Conservation (phyloP, 2,329 filamentous ascomycete genomes). For the Xylariomycetidae sp. region DNA sequence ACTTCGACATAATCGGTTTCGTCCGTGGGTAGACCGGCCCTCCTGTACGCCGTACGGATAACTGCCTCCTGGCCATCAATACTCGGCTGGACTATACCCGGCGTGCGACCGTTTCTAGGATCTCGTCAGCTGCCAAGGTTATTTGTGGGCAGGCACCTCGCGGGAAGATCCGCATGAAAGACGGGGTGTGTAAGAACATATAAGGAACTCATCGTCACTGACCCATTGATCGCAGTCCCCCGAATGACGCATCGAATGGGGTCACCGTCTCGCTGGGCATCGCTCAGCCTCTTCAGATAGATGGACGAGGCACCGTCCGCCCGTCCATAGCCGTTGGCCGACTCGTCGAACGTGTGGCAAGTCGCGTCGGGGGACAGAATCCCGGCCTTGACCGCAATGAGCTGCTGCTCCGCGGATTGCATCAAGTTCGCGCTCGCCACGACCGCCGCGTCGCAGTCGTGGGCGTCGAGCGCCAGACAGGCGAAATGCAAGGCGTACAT, state of each 20-base stretch:
- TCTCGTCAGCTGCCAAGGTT: background rate
- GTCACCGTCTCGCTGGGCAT: slow-evolving; percentile 28
- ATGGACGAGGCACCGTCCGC: slow-evolving; percentile 42
- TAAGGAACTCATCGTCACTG: background rate
- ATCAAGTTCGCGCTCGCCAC: slow-evolving; percentile 21
- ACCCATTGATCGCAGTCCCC: slow-evolving; percentile 13
- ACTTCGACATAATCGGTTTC: slow-evolving; percentile 23
- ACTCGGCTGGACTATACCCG: slow-evolving; percentile 41
- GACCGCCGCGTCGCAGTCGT: slow-evolving; percentile 19
- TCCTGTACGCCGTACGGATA: slow-evolving; percentile 29
- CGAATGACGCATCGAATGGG: slow-evolving; percentile 12
- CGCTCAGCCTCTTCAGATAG: slow-evolving; percentile 36
- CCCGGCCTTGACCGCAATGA: slow-evolving; percentile 13
- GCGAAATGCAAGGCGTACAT: slow-evolving; percentile 19
- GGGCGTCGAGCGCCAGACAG: slow-evolving; percentile 5
- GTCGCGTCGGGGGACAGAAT: slow-evolving; percentile 31
- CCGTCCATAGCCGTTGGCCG: slow-evolving; percentile 45
- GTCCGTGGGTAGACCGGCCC: slow-evolving; percentile 20
- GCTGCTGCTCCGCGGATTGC: slow-evolving; percentile 13
- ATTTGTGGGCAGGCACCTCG: background rate
- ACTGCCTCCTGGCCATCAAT: slow-evolving; percentile 25
- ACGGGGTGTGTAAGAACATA: background rate
- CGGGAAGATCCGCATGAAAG: background rate
- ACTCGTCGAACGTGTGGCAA: slow-evolving; percentile 34
- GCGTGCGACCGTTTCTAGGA: slow-evolving; percentile 32